Conservation (phyloP, 192 early-diverging fungal species). For the Phlyctochytrium arcticum region DNA sequence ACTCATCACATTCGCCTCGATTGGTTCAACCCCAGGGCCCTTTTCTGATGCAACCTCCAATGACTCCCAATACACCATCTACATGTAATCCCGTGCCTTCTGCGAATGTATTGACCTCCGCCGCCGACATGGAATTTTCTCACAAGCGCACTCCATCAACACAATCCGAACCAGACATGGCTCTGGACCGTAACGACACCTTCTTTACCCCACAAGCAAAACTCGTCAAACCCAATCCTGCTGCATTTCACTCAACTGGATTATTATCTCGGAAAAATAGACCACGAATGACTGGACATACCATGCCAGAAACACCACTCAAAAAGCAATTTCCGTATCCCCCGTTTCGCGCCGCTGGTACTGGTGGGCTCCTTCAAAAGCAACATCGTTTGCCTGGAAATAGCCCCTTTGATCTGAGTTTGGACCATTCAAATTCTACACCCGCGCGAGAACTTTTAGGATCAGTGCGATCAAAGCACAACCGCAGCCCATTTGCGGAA, state of each 20-base stretch:
- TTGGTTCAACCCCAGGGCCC: neutral
- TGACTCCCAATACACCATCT: neutral
- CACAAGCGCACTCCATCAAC: constrained; percentile 10
- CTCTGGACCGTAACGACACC: constrained; percentile 1
- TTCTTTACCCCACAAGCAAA: constrained; percentile 26
- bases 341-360: neutral
- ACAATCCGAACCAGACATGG: constrained; percentile 18
- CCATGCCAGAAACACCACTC: constrained; percentile 36
- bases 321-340: constrained; percentile 22
- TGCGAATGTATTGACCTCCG: too few relatives aligned
- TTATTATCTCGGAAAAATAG: constrained; percentile 32
- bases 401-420: neutral
- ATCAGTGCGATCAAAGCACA: constrained; percentile 18
- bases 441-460: neutral
- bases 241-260: constrained; percentile 42
- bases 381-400: too few relatives aligned
- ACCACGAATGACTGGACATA: neutral
- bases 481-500: constrained; percentile 28
- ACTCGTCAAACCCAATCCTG: constrained; percentile 34
- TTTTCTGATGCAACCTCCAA: neutral
- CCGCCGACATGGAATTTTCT: neutral
- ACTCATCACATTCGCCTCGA: neutral
- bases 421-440: too few relatives aligned
- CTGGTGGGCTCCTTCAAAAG: too few relatives aligned
- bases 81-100: neutral